Base-by-base conservation (phyloP, 257 asterid genomes). In the Nemophila menziesii region DNA sequence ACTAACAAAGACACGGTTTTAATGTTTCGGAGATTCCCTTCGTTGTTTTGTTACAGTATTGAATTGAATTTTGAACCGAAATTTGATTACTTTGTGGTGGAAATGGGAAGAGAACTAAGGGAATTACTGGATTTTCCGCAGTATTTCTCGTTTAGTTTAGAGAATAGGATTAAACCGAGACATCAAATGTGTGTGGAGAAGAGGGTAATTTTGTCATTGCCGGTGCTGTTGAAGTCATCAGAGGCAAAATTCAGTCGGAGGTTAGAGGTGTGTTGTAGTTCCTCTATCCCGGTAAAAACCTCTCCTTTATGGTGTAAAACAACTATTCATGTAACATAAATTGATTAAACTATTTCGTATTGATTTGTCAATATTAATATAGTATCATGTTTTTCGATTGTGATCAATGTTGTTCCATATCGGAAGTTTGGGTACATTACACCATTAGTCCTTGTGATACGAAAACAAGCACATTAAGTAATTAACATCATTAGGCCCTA, bases 121-220 rank as follows among this genome's bases (percentile, higher is more conserved):
- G 95, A 84, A 45, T 44, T 89, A 74, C 76, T 65, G 9, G 72
- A 63, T 4, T 89, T 89, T 45, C 94, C 98, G 12, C 98, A 89
- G 38, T 89, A 78, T 40, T 89, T 89, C 58, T 89, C 95, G 1
- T 89, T 75, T 57, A 89, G 98, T 57, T 74, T 89, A 51, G 92
- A 84, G 70, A 80, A 74, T 54, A 56, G 95, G 80, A 80, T 84
- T 8, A 83, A 83, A 48, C 78, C 75, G 18, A 72, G 97, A 67
- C 93, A 87, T 64, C 58, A 57, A 55, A 45, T 66, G 69, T 87
- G 97, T 39, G 77, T 75, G 63, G 97, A 83, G 53, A 87, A 60
- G 22, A 81, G 83, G n/a, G 73, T 75, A 33, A 82, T 71, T 65
- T 63, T 77, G 74, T 69, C 90, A n/a, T 60, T 86, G 77, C 80